Base-by-base conservation (phyloP, 1,139 yeast genomes). In the Saccharomyces hybrid region DNA sequence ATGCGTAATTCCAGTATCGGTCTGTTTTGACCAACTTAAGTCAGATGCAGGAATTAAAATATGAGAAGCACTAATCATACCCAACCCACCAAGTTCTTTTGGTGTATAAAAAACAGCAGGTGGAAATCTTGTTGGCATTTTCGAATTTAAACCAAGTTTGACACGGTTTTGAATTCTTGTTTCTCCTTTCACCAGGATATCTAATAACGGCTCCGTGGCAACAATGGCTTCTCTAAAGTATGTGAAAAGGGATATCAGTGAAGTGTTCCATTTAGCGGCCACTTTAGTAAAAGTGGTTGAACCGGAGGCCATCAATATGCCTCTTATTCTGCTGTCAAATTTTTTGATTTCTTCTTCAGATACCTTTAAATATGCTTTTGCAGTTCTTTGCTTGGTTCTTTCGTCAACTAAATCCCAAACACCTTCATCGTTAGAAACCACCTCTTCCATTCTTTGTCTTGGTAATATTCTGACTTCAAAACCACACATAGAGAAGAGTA, bases 21-120 rank as follows among this genome's bases (percentile, higher is more conserved):
- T 90, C 71, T 91, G 98, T 64, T 81, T 81, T 0, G 96, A 88
- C 95, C 96, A 91, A 54, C 85, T 77, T 58, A 93, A 74, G 69
- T 93, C 99, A 4, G 96, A 85, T 0, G 96, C 88, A 0, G 99
- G 99, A 60, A 95, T 93, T 61, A 93, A 76, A 51, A 93, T 88
- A 69, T 95, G 99, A 14, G 96, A 88, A 0, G 98, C 98, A 76
- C 96, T 88, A 27, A 95, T 75, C 99, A 95, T 95, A 20, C 99
- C 99, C 49, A 95, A 73, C 42, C 99, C 99, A 52, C 99, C 99
- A 8, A 95, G 73, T 68, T 95, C 99, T 63, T 90, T 93, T 0
- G 99, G 99, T 0, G 99, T 89, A 67, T 95, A 95, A 63, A 95
- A 95, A 0, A 95, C 99, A 2, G 97, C 98, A 0, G 99, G 99